Percentiles rank a stretch among this genome's conserved stretches.
phyloP scores from a whole-genome alignment of 305 asterid genomes.

The Fraxinus velutina region DNA sequence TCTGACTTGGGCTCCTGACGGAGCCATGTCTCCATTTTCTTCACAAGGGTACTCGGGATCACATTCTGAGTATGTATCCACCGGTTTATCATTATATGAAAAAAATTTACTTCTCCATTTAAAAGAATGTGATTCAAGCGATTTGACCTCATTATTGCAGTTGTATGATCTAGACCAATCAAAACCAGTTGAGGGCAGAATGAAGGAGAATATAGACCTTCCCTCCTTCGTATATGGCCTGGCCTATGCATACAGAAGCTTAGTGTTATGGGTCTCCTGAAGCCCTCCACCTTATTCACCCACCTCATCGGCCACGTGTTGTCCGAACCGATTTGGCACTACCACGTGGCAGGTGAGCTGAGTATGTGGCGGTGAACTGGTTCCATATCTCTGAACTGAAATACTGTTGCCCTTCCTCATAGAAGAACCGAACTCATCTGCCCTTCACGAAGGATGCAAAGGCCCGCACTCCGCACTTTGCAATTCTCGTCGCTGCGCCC shows the following conservation, averaged over 20 bases:
- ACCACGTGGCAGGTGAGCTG: too few species aligned
- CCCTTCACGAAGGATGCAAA: too few species aligned
- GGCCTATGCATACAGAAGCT: slow-evolving; percentile 52
- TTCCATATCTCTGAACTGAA: too few species aligned
- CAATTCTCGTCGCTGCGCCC: too few species aligned
- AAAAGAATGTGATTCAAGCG: slow-evolving; percentile 51
- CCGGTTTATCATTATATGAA: slow-evolving; percentile 57
- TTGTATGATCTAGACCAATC: slow-evolving; percentile 41
- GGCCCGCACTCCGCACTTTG: too few species aligned
- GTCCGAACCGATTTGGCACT: too few species aligned
- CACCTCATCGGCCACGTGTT: too few species aligned
- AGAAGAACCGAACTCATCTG: too few species aligned
- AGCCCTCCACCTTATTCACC: too few species aligned
- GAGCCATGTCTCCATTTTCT: slow-evolving; percentile 26
- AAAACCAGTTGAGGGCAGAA: slow-evolving; percentile 56
- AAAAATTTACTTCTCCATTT: slow-evolving; percentile 70
- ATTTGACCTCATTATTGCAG: slow-evolving; percentile 11
- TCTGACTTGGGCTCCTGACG: slow-evolving; percentile 10
- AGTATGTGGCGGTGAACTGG: too few species aligned
- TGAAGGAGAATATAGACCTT: slow-evolving; percentile 50
- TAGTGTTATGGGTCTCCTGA: slow-evolving; percentile 25
- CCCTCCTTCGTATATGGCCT: slow-evolving; percentile 49
- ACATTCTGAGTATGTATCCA: slow-evolving; percentile 45
- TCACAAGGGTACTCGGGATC: slow-evolving; percentile 4
- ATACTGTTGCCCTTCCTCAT: too few species aligned